Evolutionary conservation across 192 early-diverging fungal species (phyloP).

Genomic region (Podila epicladia): DNA sequence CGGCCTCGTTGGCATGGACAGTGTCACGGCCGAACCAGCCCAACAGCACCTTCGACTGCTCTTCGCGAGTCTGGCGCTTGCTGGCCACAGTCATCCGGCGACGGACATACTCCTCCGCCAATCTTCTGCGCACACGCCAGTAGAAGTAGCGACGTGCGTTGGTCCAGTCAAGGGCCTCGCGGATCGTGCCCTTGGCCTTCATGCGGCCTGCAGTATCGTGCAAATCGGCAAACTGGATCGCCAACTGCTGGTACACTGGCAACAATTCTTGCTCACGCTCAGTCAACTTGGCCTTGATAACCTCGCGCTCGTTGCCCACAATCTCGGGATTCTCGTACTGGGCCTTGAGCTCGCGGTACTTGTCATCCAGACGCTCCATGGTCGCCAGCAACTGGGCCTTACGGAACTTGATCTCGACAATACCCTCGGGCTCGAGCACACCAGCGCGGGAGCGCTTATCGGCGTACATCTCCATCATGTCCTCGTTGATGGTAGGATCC

Average conservation of each 20-base stretch:
- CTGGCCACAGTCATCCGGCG: slow-evolving; percentile 63
- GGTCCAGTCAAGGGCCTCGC: slow-evolving; percentile 81
- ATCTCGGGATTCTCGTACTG: slow-evolving; percentile 61
- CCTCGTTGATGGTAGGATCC: slow-evolving; percentile 95
- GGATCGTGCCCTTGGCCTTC: slow-evolving; percentile 92
- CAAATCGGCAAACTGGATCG: slow-evolving; percentile 96
- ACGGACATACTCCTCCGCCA: slow-evolving; percentile 83
- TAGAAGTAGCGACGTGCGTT: slow-evolving; percentile 89
- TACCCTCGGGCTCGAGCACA: slow-evolving; percentile 96
- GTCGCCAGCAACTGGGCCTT: slow-evolving; percentile 90
- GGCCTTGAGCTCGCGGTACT: slow-evolving; percentile 79
- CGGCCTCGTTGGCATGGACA: slow-evolving; percentile 20
- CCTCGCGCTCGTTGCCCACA: slow-evolving; percentile 68
- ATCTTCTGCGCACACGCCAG: slow-evolving; percentile 87
- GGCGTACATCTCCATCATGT: slow-evolving; percentile 99
- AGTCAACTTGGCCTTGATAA: slow-evolving; percentile 78
- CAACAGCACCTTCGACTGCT: slow-evolving; percentile 60
- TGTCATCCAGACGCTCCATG: slow-evolving; percentile 91
- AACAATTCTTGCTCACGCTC: slow-evolving; percentile 86
- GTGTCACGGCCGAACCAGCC: slow-evolving; percentile 76
- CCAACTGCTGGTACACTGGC: slow-evolving; percentile 93
- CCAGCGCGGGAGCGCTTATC: slow-evolving; percentile 91
- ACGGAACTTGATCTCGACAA: slow-evolving; percentile 98
- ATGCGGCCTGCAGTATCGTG: slow-evolving; percentile 97
- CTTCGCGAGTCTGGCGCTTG: slow-evolving; percentile 56